Percentiles rank a stretch among this genome's conserved stretches.
Evolutionary conservation across 371 early-diverging fungal genomes (phyloP).

Genomic region (Mortierella sp.): DNA sequence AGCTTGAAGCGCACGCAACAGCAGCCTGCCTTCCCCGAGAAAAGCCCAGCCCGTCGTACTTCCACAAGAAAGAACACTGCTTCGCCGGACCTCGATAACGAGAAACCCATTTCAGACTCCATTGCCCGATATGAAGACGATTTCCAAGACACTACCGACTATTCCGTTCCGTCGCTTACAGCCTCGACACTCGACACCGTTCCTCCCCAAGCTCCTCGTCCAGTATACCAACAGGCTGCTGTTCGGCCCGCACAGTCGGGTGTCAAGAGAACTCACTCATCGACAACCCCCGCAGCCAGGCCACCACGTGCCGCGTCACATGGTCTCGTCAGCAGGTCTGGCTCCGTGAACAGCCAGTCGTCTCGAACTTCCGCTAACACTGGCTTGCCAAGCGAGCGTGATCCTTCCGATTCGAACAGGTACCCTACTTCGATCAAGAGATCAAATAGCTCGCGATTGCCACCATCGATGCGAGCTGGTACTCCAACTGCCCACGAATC

Average conservation of each 20-base stretch:
- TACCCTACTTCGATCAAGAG: constrained; percentile 15
- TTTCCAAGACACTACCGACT: constrained; percentile 7
- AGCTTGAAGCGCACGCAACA: background rate
- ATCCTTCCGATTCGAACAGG: constrained; percentile 1
- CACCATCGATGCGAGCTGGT: constrained; percentile 16
- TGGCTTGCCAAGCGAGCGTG: no score
- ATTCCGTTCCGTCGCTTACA: constrained; percentile 19
- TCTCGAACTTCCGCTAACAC: no score
- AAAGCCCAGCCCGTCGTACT: no score
- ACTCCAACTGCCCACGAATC: background rate
- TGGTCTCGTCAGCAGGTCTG: background rate
- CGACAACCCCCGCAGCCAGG: no score
- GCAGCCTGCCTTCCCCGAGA: background rate
- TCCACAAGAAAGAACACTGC: no score
- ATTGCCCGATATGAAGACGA: constrained; percentile 2
- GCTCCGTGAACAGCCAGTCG: background rate
- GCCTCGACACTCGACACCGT: constrained; percentile 10
- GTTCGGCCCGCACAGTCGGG: constrained; percentile 9
- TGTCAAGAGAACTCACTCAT: constrained; percentile 4
- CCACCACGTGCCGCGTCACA: constrained; percentile 5
- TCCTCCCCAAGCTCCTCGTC: constrained; percentile 6
- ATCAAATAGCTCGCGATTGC: constrained; percentile 27
- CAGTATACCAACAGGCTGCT: constrained; percentile 3
- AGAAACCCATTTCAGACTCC: background rate
- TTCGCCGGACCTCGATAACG: no score